Conservation (phyloP, 805 yeast genomes). For the Ogataea ganodermae region DNA sequence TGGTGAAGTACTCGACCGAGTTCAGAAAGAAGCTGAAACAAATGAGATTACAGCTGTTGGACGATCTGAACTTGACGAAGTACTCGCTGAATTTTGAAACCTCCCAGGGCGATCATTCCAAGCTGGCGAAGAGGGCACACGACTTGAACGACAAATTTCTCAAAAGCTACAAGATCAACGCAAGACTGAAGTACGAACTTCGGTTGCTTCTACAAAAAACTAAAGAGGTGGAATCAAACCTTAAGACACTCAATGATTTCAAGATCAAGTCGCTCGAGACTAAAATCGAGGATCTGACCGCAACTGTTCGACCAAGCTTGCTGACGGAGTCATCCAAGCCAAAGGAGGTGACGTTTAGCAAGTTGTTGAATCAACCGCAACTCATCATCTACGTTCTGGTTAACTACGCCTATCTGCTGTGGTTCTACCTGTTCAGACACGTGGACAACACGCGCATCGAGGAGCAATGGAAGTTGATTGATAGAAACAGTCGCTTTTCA, state of each 20-base stretch:
- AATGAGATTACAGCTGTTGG: slow-evolving; percentile 23
- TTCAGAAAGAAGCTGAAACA: slow-evolving; percentile 19
- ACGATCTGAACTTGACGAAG: slow-evolving; percentile 17
- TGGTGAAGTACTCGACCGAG: slow-evolving; percentile 22
- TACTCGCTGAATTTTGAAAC: slow-evolving; percentile 14
- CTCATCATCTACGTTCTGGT: slow-evolving; percentile 25
- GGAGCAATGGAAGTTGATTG: slow-evolving; percentile 33
- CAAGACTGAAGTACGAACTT: slow-evolving; percentile 66
- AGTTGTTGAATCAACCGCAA: slow-evolving; percentile 23
- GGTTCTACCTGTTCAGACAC: slow-evolving; percentile 19
- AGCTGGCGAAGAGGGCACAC: slow-evolving; percentile 25
- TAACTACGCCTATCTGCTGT: slow-evolving; percentile 17
- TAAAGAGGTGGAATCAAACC: slow-evolving; percentile 65
- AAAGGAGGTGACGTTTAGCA: slow-evolving; percentile 6
- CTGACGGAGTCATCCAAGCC: not conserved
- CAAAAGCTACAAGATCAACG: slow-evolving; percentile 57
- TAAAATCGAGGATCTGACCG: slow-evolving; percentile 17
- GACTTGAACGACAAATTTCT: slow-evolving; percentile 41
- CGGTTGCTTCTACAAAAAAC: slow-evolving; percentile 59
- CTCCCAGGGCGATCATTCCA: slow-evolving; percentile 18
- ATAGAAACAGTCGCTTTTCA: slow-evolving; percentile 29
- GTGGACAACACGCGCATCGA: slow-evolving; percentile 28
- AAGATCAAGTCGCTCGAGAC: slow-evolving; percentile 35
- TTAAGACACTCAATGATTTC: slow-evolving; percentile 36
- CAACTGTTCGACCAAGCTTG: not conserved